Evolutionary conservation across 2,329 filamentous ascomycete genomes (phyloP), one percentile per base, ranked within the genome.

Genomic region (Arthrocladium fulminans): DNA sequence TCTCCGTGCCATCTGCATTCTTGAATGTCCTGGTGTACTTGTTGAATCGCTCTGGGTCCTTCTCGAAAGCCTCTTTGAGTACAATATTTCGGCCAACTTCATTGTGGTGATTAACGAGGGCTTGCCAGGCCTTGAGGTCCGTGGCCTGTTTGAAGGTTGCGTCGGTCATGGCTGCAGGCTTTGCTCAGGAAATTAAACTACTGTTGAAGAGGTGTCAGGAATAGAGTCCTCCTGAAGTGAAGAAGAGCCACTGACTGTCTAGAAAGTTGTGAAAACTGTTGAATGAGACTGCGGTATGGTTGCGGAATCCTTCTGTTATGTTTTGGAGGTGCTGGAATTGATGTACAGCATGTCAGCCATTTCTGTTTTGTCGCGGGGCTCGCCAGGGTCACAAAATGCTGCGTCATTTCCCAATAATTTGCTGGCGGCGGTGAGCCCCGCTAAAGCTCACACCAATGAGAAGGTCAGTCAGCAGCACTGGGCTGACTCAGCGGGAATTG

Each of bases 41-140:
- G 63, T 83, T 71, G 75, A 96, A 97, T 55, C 92, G 88, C 65
- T 85, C 67, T 43, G 88, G 81, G 67, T 98, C 89, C 60, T 87
- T 81, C 62, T 86, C 77, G 70, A 97, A 98, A 66, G 87, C 86
- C 57, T 94, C 85, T 74, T 94, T 95, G 57, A 97, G 79, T 55
- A 94, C 83, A 65, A 97, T 92, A 65, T 83, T 81, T 73, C 89
- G 89, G 63, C 88, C 89, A 41, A 92, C 79, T 55, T 76, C 77
- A 69, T 86, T 83, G 72, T 94, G 88, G 72, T 97, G 89, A 63
- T 86, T 77, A 73, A 94, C 86, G 64, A 98, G 88, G 66, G 86
- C 80, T 67, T 84, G 79, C 90, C 92, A 98, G 64, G 88, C 83
- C 60, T 81, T 75, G 60, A 95, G 83, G 55, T 88, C 84, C 65